Base-by-base conservation (phyloP, 73 alveolate genomes). In the Paramecium caudatum region DNA sequence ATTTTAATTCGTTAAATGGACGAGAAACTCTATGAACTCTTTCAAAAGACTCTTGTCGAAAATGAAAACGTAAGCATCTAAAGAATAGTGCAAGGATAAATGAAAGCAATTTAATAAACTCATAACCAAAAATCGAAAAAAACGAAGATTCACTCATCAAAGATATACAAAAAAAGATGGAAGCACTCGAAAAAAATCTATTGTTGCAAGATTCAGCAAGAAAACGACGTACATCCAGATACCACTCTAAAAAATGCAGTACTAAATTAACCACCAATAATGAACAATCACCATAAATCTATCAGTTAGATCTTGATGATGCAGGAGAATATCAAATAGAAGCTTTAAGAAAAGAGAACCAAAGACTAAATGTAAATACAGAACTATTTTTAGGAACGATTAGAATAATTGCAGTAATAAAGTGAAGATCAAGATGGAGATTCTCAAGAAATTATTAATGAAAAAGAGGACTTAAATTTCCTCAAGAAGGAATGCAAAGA, bases 1-100 rank as follows among this genome's bases (percentile, higher is more conserved):
- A 81, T 48, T 47, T 82, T 19, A 82, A 47, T 55, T 55, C 80
- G 80, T 55, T 55, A 55, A 55, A 55, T 55, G 80, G 80, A 55
- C 80, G 46, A 55, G 25, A 55, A 23, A 6, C 45, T 55, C 0
- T 23, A 55, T 6, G 80, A 55, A 55, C 30, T 55, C 12, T 55
- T 55, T 25, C 17, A 55, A 55, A 55, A 55, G 30, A 55, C 80
- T 0, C 30, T 55, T 13, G 30, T 55, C 2, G 46, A 55, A 23
- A 55, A 55, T 23, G 8, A 37, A 9, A 55, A 55, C 30, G 27
- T 55, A 43, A 55, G 30, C 12, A 23, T 55, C 2, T 9, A 55
- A 10, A 55, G 30, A 12, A 55, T 55, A 5, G 80, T 55, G 30
- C 12, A 55, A 55, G 80, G 80, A 55, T 55, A 55, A 5, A 43